These are phyloP conservation scores for Populus nigra DNA, from an alignment of 345 rosid species.

Conservation along the genomic window DNA sequence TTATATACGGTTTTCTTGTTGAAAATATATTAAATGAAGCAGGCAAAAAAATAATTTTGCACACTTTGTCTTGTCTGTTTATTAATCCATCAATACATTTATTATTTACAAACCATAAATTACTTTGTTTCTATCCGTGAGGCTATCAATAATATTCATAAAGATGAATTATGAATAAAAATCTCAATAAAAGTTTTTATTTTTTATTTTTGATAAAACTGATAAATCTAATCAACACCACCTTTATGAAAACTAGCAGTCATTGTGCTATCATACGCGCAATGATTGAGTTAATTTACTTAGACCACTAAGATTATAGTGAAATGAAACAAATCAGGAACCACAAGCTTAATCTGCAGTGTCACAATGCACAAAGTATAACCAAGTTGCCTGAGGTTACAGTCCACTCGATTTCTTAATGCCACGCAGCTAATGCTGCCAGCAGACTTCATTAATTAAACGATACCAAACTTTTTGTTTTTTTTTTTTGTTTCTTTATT, in stretches of 20 bases:
- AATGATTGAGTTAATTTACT: not conserved
- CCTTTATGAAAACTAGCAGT: too few species aligned
- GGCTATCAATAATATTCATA: too few species aligned
- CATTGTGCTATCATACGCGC: not conserved
- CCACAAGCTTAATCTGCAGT: not conserved
- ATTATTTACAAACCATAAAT: too few species aligned
- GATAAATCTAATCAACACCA: not conserved
- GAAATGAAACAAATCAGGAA: not conserved
- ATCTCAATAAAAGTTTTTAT: too few species aligned
- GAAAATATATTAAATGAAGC: too few species aligned
- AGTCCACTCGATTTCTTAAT: not conserved
- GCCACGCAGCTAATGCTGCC: not conserved
- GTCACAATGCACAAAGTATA: conserved; percentile 3
- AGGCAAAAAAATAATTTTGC: rapidly evolving
- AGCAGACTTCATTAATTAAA: not conserved
- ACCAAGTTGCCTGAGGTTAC: not conserved
- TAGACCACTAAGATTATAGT: not conserved
- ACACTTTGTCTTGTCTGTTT: rapidly evolving
- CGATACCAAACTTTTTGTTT: too few species aligned
- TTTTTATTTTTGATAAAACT: too few species aligned
- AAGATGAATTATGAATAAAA: too few species aligned
- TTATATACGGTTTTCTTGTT: too few species aligned
- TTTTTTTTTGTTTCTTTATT: not conserved
- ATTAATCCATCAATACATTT: too few species aligned
- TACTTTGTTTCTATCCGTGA: too few species aligned